Evolutionary conservation across 2,329 filamentous ascomycete genomes (phyloP).

Genomic region (Akanthomyces uredinophilus): DNA sequence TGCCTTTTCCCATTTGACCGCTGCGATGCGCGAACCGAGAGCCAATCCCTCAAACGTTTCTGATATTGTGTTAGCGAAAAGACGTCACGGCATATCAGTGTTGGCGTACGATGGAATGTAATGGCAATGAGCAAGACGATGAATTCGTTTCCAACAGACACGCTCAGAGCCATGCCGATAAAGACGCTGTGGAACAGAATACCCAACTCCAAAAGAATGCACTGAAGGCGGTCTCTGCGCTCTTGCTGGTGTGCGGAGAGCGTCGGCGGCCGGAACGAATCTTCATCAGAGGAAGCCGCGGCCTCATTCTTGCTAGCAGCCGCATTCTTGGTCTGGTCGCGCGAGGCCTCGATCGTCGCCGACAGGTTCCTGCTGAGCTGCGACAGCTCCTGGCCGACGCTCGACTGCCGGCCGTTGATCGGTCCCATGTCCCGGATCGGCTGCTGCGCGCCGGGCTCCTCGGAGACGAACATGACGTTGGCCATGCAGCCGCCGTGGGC

Average conservation of each 20-base stretch:
- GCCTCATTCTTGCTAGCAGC: constrained; percentile 14
- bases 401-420: constrained; percentile 29
- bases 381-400: constrained; percentile 30
- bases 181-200: constrained; percentile 63
- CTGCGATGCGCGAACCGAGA: constrained; percentile 59
- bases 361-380: constrained; percentile 22
- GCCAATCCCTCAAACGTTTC: constrained; percentile 53
- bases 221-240: constrained; percentile 67
- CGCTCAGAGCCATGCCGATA: constrained; percentile 78
- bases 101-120: constrained; percentile 57
- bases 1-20: constrained; percentile 39
- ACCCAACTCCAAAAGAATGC: constrained; percentile 71
- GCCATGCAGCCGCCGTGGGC: constrained; percentile 20
- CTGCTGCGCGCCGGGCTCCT: constrained; percentile 15
- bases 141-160: constrained; percentile 70
- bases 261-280: constrained; percentile 20
- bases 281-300: constrained; percentile 4
- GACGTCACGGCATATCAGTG: too few species aligned
- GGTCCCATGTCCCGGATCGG: constrained; percentile 30
- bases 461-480: not conserved
- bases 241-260: constrained; percentile 48
- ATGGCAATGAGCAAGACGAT: constrained; percentile 76
- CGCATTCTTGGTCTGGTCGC: constrained; percentile 14
- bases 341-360: constrained; percentile 16
- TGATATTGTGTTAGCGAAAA: constrained; percentile 18